phyloP scores from a whole-genome alignment of 345 rosid genomes.

The Acer negundo region DNA sequence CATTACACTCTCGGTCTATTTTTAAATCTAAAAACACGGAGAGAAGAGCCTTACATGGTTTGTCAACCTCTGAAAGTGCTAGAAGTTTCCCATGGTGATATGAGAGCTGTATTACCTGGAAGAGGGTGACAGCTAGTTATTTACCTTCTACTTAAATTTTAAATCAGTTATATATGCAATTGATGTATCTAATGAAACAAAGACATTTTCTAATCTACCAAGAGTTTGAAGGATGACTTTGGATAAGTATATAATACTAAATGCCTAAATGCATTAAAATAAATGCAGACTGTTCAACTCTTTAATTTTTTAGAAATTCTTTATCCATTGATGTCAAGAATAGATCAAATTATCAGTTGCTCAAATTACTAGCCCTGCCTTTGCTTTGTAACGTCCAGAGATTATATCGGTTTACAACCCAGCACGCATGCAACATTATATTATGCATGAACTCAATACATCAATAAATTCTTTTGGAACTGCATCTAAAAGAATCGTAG shows the following conservation, averaged over 20 bases:
- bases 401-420: background rate
- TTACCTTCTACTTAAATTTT: too few relatives aligned
- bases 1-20: background rate
- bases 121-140: slow-evolving; percentile 19
- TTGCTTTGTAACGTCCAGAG: background rate
- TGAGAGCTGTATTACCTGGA: slow-evolving; percentile 86
- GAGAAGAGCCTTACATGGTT: slow-evolving; percentile 71
- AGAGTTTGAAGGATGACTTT: background rate
- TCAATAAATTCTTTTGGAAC: background rate
- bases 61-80: slow-evolving; percentile 86
- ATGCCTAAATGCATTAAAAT: background rate
- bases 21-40: slow-evolving; percentile 20
- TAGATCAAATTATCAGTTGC: background rate
- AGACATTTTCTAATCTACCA: too few relatives aligned
- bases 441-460: background rate
- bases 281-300: background rate
- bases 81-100: slow-evolving; percentile 93
- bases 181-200: too few relatives aligned
- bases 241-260: background rate
- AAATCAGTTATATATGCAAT: too few relatives aligned
- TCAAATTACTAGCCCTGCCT: background rate
- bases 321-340: background rate
- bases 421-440: background rate
- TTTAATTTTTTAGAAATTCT: background rate
- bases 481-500: background rate